Percentiles rank a stretch among this genome's conserved stretches.
These are phyloP conservation scores for Colletotrichum musicola DNA, from an alignment of 2,329 filamentous ascomycete species.

Conservation along the genomic window DNA sequence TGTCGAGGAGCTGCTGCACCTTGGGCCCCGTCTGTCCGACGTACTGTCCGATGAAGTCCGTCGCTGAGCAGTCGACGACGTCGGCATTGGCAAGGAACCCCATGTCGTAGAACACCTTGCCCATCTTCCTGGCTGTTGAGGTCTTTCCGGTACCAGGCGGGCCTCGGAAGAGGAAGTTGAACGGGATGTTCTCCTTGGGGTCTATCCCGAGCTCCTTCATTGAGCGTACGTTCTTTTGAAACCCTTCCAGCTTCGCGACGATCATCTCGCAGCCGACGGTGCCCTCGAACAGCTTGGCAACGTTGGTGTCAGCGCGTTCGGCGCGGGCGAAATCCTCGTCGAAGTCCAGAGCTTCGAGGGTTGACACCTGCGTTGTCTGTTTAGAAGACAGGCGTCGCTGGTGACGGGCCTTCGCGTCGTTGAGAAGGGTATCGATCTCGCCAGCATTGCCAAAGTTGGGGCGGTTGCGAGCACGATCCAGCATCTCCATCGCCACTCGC, in stretches of 20 bases:
- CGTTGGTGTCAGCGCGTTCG: conserved; percentile 60
- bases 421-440: conserved; percentile 75
- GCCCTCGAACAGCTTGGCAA: conserved; percentile 67
- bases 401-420: conserved; percentile 56
- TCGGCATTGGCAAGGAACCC: conserved; percentile 72
- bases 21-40: conserved; percentile 79
- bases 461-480: conserved; percentile 71
- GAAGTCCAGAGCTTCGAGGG: conserved; percentile 61
- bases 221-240: conserved; percentile 64
- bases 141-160: conserved; percentile 79
- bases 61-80: conserved; percentile 75
- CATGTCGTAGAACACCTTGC: conserved; percentile 76
- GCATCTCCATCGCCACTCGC: conserved; percentile 68
- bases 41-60: conserved; percentile 77
- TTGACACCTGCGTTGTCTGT: conserved; percentile 32
- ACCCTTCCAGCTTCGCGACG: conserved; percentile 64
- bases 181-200: conserved; percentile 70
- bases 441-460: conserved; percentile 80
- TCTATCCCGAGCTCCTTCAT: conserved; percentile 67
- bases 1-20: conserved; percentile 70
- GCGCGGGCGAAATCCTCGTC: conserved; percentile 70
- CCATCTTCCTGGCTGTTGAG: conserved; percentile 79
- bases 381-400: conserved; percentile 28
- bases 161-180: conserved; percentile 78
- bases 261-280: conserved; percentile 70